These are phyloP conservation scores for Skeletonema costatum DNA, from an alignment of 108 stramenopile species.

Conservation along the genomic window DNA sequence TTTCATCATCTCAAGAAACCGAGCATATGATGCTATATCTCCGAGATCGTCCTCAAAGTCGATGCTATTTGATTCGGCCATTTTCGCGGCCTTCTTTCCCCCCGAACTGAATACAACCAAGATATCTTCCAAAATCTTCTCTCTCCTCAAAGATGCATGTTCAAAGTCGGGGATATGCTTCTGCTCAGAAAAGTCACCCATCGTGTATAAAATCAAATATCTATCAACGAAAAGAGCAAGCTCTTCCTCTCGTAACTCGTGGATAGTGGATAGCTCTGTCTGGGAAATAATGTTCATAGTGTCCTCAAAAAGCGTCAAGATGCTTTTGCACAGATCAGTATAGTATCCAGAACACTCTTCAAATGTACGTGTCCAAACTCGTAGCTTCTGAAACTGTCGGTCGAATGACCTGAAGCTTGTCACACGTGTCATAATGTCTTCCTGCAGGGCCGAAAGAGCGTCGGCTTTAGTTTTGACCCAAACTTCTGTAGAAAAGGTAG, in stretches of 20 bases:
- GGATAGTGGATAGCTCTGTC: conserved; percentile 13
- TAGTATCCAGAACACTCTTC: conserved; percentile 20
- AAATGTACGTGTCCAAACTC: conserved; percentile 24
- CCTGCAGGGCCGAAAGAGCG: conserved; percentile 9
- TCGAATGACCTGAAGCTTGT: conserved; percentile 1
- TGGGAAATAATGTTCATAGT: conserved; percentile 3
- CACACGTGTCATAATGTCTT: conserved; percentile 29
- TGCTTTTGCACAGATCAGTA: background rate
- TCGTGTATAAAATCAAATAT: conserved; percentile 1
- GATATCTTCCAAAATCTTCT: conserved; percentile 1
- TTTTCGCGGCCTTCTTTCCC: conserved; percentile 5
- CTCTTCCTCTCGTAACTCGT: conserved; percentile 11
- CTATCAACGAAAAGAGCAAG: conserved; percentile 2
- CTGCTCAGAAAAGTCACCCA: conserved; percentile 16
- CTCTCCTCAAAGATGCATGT: background rate
- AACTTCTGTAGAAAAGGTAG: background rate
- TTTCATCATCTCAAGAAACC: conserved; percentile 8
- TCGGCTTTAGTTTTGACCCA: background rate
- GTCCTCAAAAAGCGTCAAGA: background rate
- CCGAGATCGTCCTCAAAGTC: conserved; percentile 14
- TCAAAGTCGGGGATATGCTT: background rate
- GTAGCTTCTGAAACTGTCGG: conserved; percentile 9
- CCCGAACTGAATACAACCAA: conserved; percentile 1
- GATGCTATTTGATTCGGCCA: background rate
- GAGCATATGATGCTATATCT: background rate